phyloP scores from a whole-genome alignment of 1,284 basidiomycete species.

The Phellopilus nigrolimitatus region DNA sequence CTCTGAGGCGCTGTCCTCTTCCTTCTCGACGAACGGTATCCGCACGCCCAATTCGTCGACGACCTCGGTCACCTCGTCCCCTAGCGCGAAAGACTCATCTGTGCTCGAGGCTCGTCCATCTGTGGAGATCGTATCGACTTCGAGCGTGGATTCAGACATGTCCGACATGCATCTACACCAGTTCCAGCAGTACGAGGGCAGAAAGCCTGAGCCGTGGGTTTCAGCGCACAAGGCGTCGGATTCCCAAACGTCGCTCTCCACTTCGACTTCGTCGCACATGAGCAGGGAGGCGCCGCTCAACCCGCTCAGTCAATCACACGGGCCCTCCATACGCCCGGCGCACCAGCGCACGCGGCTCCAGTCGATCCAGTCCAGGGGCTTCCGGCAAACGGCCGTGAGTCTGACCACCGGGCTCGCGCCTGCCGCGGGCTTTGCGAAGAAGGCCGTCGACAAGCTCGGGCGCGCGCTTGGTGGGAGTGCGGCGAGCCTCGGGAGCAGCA shows the following conservation, averaged over 20 bases:
- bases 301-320: conserved; percentile 2
- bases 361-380: conserved; percentile 16
- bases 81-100: conserved; percentile 4
- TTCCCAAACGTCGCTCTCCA: conserved; percentile 16
- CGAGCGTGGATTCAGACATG: conserved; percentile 7
- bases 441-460: conserved; percentile 71
- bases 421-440: conserved; percentile 53
- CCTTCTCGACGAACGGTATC: conserved; percentile 11
- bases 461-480: conserved; percentile 44
- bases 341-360: conserved; percentile 17
- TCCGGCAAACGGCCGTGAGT: conserved; percentile 52
- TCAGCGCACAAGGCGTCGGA: conserved; percentile 3
- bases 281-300: background rate
- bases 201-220: conserved; percentile 14
- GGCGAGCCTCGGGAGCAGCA: conserved; percentile 37
- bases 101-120: conserved; percentile 4
- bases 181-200: conserved; percentile 8
- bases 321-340: conserved; percentile 10
- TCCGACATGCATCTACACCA: conserved; percentile 1
- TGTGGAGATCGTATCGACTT: conserved; percentile 11
- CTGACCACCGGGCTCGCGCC: conserved; percentile 62
- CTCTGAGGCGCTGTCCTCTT: conserved; percentile 15
- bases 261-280: conserved; percentile 7
- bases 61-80: conserved; percentile 18
- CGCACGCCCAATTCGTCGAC: conserved; percentile 16